phyloP scores from a whole-genome alignment of 2,329 filamentous ascomycete species.

The Verticillium zaregamsianum region DNA sequence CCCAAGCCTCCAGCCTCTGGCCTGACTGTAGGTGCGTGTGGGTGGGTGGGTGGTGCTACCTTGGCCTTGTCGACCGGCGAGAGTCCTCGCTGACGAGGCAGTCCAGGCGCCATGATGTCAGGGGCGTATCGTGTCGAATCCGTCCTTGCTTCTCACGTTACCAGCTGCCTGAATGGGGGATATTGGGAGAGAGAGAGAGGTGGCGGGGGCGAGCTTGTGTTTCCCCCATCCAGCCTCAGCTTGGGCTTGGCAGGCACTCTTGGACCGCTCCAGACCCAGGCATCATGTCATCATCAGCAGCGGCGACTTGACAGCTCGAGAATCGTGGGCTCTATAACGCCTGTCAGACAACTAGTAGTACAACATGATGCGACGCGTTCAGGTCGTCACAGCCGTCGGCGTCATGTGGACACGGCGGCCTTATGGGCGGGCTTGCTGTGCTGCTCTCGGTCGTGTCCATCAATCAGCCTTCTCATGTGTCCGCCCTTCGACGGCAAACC shows the following conservation, averaged over 20 bases:
- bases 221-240: conserved; percentile 11
- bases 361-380: conserved; percentile 1
- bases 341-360: conserved; percentile 15
- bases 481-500: neutral
- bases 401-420: conserved; percentile 2
- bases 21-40: neutral
- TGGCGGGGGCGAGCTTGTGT: neutral
- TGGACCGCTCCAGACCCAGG: neutral
- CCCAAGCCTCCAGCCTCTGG: neutral
- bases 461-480: neutral
- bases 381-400: conserved; percentile 4
- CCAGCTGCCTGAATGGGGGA: conserved; percentile 2
- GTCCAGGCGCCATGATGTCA: neutral
- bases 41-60: neutral
- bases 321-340: conserved; percentile 19
- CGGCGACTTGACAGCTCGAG: conserved; percentile 8
- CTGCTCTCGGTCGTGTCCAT: neutral
- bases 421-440: neutral
- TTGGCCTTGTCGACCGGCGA: neutral
- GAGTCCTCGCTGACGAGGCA: neutral
- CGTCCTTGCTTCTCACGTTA: conserved; percentile 2
- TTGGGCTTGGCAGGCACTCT: conserved; percentile 9
- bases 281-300: neutral
- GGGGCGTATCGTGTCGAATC: neutral
- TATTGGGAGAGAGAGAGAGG: no score